These are phyloP conservation scores for Marasmius fiardii DNA, from an alignment of 1,284 basidiomycete genomes.

Conservation along the genomic window DNA sequence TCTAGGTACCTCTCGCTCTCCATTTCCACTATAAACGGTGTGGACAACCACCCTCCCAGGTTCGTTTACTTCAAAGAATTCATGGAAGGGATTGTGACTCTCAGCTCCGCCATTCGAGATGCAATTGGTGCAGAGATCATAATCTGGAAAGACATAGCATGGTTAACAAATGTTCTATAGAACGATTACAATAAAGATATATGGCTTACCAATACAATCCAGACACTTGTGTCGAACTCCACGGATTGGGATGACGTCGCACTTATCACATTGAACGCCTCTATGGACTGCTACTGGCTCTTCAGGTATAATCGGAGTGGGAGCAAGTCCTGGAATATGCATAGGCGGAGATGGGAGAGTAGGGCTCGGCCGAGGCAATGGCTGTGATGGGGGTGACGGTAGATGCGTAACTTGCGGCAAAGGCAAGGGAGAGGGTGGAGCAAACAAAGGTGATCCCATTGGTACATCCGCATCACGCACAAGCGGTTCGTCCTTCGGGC, in stretches of 20 bases:
- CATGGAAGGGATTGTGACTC: constrained; percentile 56
- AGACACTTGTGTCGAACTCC: constrained; percentile 74
- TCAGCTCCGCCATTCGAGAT: constrained; percentile 40
- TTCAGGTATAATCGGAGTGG: constrained; percentile 7
- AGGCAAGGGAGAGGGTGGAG: constrained; percentile 17
- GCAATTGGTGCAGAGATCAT: constrained; percentile 66
- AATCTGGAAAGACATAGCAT: constrained; percentile 39
- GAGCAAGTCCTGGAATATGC: background rate
- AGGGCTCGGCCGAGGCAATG: constrained; percentile 4
- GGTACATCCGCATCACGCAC: background rate
- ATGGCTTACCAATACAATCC: constrained; percentile 57
- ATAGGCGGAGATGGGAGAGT: background rate
- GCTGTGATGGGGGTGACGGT: constrained; percentile 8
- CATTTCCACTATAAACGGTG: constrained; percentile 43
- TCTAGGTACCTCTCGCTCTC: constrained; percentile 22
- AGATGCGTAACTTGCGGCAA: background rate
- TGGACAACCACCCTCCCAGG: constrained; percentile 66
- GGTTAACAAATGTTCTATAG: background rate
- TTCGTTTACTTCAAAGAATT: constrained; percentile 65
- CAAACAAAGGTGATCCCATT: background rate
- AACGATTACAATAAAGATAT: background rate
- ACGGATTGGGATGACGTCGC: constrained; percentile 43
- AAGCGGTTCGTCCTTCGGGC: constrained; percentile 9
- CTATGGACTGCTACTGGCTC: constrained; percentile 31
- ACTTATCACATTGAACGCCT: constrained; percentile 57